Evolutionary conservation across 805 yeast genomes (phyloP), one percentile per base, ranked within the genome.

Genomic region (Saturnispora hagleri): DNA sequence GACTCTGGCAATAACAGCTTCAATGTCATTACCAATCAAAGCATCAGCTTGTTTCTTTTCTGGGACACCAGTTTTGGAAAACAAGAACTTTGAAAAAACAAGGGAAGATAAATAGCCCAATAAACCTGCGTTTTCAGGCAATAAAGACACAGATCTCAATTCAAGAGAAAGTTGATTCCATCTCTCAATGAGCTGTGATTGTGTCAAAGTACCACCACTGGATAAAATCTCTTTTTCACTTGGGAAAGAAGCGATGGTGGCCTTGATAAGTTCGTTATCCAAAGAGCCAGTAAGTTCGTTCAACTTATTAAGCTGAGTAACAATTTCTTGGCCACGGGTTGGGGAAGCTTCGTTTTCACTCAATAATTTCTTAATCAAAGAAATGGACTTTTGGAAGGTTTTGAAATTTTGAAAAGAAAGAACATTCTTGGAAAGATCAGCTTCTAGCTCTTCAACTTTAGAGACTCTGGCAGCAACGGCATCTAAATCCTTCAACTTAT

Each of bases 91-190:
- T 35, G 95, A 84, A 64, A 90, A 86, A 8, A 89, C 51, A 58
- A 76, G 74, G 17, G 98, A 90, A 6, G 95, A 77, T 43, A 89
- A 67, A 68, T 93, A 97, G 31, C 97, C 98, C 60, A 91, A 78
- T 51, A 93, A 77, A 63, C 99, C 99, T 26, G 99, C 96, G 63
- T 91, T 87, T 60, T 95, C 95, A 51, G 98, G 97, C 55, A 90
- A 78, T 60, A 93, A 72, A 4, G 97, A 82, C 7, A 95, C 90
- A 31, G 89, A 80, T 68, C 96, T 83, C 64, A 93, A 79, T 70
- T 91, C 96, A 15, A 95, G 93, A 22, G 77, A 82, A 54, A 93
- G 75, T 50, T 82, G 71, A 57, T 81, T 79, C 87, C 96, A 88
- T 62, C 95, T 81, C 41, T 86, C 74, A 55, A 84, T 76, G 45